Conservation (phyloP, 2,329 filamentous ascomycete species). For the Fusarium penzigii region DNA sequence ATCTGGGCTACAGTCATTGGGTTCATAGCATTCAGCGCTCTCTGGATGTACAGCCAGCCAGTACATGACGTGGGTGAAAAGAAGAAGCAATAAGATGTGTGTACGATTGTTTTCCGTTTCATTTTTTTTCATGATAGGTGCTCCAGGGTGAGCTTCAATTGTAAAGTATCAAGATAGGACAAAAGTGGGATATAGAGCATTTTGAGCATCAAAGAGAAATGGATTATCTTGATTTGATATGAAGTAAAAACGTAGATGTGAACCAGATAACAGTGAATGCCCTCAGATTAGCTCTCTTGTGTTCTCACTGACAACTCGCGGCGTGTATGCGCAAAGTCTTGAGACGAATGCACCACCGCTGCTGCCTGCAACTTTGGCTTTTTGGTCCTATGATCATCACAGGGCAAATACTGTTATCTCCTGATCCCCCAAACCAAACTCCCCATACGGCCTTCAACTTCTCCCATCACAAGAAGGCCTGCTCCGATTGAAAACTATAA, state of each 20-base stretch:
- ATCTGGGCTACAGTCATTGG: constrained; percentile 81
- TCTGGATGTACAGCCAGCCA: constrained; percentile 79
- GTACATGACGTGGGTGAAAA: constrained; percentile 31
- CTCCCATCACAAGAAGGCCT: constrained; percentile 30
- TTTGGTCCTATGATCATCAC: constrained; percentile 57
- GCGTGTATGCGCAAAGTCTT: constrained; percentile 9
- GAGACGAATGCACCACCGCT: constrained; percentile 29
- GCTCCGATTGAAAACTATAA: constrained; percentile 59
- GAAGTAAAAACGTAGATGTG: not conserved
- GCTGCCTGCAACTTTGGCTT: constrained; percentile 60
- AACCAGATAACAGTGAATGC: constrained; percentile 22
- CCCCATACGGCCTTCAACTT: not conserved
- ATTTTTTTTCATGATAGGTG: constrained; percentile 11
- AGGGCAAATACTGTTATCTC: constrained; percentile 33
- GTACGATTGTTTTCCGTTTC: constrained; percentile 16
- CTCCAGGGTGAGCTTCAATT: constrained; percentile 13
- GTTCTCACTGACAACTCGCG: constrained; percentile 55
- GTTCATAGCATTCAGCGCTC: constrained; percentile 79
- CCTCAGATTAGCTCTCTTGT: constrained; percentile 60
- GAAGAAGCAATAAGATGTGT: constrained; percentile 50
- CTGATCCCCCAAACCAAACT: constrained; percentile 1
- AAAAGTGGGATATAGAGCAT: constrained; percentile 27
- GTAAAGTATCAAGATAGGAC: constrained; percentile 10
- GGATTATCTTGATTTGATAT: constrained; percentile 1
- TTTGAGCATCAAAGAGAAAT: constrained; percentile 6